Evolutionary conservation across 2,329 filamentous ascomycete genomes (phyloP).

Genomic region (Pyrenophora seminiperda): DNA sequence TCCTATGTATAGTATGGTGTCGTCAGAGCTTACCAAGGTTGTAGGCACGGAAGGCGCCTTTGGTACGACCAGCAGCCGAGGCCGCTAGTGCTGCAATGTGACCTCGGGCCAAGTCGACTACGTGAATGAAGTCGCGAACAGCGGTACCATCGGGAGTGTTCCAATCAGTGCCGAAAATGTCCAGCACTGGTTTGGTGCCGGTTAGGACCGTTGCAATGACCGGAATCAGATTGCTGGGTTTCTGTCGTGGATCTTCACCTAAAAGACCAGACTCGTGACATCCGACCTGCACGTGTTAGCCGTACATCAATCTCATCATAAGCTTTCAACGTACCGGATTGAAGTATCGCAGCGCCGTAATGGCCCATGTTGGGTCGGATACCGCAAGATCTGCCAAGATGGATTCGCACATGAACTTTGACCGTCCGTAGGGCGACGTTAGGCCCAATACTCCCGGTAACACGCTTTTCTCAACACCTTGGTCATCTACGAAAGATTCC

Average conservation of each 20-base stretch:
- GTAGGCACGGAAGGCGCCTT: conserved; percentile 47
- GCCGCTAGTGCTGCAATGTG: conserved; percentile 64
- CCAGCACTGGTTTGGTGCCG: conserved; percentile 59
- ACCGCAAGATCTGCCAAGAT: conserved; percentile 66
- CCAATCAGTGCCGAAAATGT: conserved; percentile 69
- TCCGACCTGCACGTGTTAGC: conserved; percentile 53
- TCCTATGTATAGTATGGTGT: neutral
- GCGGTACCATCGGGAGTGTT: conserved; percentile 69
- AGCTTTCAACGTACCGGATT: conserved; percentile 56
- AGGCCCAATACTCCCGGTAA: conserved; percentile 61
- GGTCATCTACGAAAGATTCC: conserved; percentile 52
- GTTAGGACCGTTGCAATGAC: conserved; percentile 67
- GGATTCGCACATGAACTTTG: conserved; percentile 71
- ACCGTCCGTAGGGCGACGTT: conserved; percentile 68
- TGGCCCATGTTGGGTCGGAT: conserved; percentile 66
- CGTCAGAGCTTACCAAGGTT: conserved; percentile 43
- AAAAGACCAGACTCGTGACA: conserved; percentile 68
- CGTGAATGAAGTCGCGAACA: conserved; percentile 71
- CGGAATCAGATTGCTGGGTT: conserved; percentile 68
- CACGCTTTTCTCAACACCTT: conserved; percentile 51
- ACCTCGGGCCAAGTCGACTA: conserved; percentile 66
- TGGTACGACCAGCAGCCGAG: conserved; percentile 38
- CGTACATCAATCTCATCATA: too few relatives aligned
- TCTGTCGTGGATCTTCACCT: conserved; percentile 66
- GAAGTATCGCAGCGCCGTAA: conserved; percentile 69